A percentile compares a stretch with the other conserved stretches of the same genome.
Conservation (phyloP, 768 basidiomycete genomes). For the Pisolithus marmoratus region DNA sequence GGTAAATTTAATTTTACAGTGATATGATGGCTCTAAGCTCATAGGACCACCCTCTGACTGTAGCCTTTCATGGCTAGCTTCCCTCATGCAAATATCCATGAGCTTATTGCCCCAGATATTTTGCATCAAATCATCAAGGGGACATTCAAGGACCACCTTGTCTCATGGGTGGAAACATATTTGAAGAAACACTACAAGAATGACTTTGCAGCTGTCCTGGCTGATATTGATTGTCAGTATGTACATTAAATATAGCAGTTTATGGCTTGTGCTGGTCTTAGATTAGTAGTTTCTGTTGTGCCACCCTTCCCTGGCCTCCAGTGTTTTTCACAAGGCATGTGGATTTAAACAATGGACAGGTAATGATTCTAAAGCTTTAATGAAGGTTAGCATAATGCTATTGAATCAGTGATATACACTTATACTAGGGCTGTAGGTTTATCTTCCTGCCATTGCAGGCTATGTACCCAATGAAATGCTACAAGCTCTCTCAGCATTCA, state of each 20-base stretch:
- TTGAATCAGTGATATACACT: neutral
- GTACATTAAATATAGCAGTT: neutral
- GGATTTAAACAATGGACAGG: conserved; percentile 33
- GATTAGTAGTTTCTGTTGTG: conserved; percentile 21
- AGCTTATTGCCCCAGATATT: conserved; percentile 5
- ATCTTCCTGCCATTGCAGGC: conserved; percentile 25
- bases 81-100: conserved; percentile 5
- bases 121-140: conserved; percentile 38
- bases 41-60: neutral
- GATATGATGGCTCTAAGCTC: neutral
- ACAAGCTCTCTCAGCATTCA: conserved; percentile 15
- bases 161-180: conserved; percentile 25
- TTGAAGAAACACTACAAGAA: neutral
- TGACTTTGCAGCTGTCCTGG: neutral
- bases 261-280: neutral
- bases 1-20: conserved; percentile 16
- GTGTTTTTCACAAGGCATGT: conserved; percentile 24
- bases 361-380: conserved; percentile 33
- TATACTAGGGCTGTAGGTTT: conserved; percentile 17
- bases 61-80: conserved; percentile 1
- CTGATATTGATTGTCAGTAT: conserved; percentile 2
- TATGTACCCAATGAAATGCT: conserved; percentile 27
- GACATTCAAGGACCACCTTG: conserved; percentile 37
- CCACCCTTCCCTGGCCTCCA: conserved; percentile 25
- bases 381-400: conserved; percentile 1